phyloP scores from a whole-genome alignment of 2,329 filamentous ascomycete genomes.

The Claviceps africana region DNA sequence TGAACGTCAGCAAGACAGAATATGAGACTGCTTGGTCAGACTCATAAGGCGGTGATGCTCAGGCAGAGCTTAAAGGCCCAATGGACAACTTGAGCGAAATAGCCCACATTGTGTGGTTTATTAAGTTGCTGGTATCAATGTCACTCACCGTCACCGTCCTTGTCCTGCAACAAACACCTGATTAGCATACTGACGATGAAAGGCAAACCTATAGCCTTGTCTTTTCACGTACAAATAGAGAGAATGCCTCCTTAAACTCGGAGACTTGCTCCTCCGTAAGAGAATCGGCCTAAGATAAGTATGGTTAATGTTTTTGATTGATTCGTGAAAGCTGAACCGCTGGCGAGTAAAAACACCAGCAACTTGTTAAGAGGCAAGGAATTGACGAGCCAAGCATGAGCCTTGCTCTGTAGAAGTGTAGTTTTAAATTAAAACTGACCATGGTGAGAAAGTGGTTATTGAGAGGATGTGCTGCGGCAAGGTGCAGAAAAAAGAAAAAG shows the following conservation, averaged over 20 bases:
- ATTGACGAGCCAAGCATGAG: neutral
- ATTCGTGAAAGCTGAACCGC: neutral
- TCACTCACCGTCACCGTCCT: constrained; percentile 77
- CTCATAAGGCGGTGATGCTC: neutral
- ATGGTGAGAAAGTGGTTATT: neutral
- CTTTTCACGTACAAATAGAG: constrained; percentile 74
- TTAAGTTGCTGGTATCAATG: too few relatives aligned
- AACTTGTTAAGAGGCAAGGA: constrained; percentile 11
- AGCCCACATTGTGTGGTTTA: neutral
- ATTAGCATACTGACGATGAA: neutral
- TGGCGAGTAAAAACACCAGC: constrained; percentile 4
- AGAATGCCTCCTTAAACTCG: constrained; percentile 99
- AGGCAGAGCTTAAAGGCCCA: neutral
- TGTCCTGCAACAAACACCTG: constrained; percentile 46
- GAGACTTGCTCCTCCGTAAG: constrained; percentile 99
- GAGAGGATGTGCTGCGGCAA: neutral
- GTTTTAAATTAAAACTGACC: constrained; percentile 3
- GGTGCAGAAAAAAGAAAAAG: neutral
- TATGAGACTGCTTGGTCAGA: neutral
- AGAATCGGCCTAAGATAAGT: constrained; percentile 64
- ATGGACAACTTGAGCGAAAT: neutral
- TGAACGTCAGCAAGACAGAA: neutral
- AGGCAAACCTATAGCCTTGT: neutral
- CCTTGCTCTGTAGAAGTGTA: neutral
- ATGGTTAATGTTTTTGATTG: constrained; percentile 10